A percentile compares a stretch with the other conserved stretches of the same genome.
Conservation (phyloP, 768 basidiomycete species). For the Leccinellum rugosiceps region DNA sequence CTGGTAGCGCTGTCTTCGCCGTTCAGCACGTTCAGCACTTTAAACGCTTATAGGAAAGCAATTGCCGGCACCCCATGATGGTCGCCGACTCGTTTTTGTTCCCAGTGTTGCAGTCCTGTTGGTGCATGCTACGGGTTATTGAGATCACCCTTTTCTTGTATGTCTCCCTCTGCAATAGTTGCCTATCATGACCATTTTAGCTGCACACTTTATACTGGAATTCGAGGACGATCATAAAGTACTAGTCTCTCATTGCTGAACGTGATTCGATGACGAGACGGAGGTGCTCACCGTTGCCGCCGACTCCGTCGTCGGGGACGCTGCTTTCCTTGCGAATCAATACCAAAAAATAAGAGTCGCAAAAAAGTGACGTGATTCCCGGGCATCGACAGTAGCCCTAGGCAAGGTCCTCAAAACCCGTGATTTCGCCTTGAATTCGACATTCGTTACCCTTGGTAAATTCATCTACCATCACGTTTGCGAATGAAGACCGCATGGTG, state of each 20-base stretch:
- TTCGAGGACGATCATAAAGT: constrained; percentile 47
- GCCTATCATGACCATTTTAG: constrained; percentile 38
- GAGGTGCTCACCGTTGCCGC: constrained; percentile 46
- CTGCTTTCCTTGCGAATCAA: constrained; percentile 40
- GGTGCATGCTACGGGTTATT: constrained; percentile 27
- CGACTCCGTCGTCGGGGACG: constrained; percentile 54
- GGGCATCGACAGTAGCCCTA: constrained; percentile 41
- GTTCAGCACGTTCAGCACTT: not conserved
- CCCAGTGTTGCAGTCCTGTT: constrained; percentile 48
- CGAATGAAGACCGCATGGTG: constrained; percentile 38
- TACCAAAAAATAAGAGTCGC: not conserved
- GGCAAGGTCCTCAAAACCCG: constrained; percentile 45
- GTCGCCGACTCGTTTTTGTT: constrained; percentile 29
- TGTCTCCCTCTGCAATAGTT: constrained; percentile 24
- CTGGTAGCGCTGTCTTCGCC: not conserved
- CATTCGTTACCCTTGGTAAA: constrained; percentile 39
- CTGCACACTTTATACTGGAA: constrained; percentile 47
- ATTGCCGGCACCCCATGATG: constrained; percentile 36
- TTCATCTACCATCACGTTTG: constrained; percentile 41
- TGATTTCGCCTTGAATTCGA: constrained; percentile 47
- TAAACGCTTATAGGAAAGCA: constrained; percentile 42
- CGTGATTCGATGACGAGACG: constrained; percentile 46
- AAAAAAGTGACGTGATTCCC: constrained; percentile 41
- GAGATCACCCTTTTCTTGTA: constrained; percentile 5
- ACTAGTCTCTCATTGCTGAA: constrained; percentile 55